Evolutionary conservation across 805 yeast genomes (phyloP).

Genomic region (Brettanomyces custersianus): DNA sequence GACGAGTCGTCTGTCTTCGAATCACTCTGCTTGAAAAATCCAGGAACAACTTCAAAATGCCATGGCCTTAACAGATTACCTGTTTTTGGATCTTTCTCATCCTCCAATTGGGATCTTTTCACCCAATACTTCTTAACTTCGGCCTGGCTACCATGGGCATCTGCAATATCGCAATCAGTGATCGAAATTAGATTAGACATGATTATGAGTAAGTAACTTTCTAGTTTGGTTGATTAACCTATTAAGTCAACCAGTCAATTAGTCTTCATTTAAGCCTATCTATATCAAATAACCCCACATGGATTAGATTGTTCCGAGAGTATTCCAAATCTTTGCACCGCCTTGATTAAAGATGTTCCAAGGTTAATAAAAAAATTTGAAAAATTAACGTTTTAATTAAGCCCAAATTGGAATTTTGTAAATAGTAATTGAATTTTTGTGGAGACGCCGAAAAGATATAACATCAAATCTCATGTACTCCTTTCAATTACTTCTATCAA

Average conservation of each 20-base stretch:
- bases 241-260: too few relatives aligned
- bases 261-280: too few relatives aligned
- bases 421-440: too few relatives aligned
- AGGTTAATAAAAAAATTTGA: too few relatives aligned
- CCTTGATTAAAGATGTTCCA: too few relatives aligned
- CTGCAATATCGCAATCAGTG: conserved; percentile 19
- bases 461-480: background rate
- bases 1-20: conserved; percentile 33
- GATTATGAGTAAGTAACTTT: background rate
- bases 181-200: conserved; percentile 14
- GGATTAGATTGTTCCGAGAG: too few relatives aligned
- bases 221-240: too few relatives aligned
- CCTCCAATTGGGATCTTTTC: conserved; percentile 6
- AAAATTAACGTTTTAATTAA: too few relatives aligned
- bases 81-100: conserved; percentile 16
- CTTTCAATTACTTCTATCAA: background rate
- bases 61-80: conserved; percentile 29
- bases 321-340: too few relatives aligned
- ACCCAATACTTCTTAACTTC: conserved; percentile 11
- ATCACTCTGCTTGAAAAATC: conserved; percentile 42
- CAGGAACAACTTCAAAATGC: conserved; percentile 39
- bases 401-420: background rate
- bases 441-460: too few relatives aligned
- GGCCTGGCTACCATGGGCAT: conserved; percentile 17
- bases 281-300: too few relatives aligned